Evolutionary conservation across 2,329 filamentous ascomycete species (phyloP), one percentile per base, ranked within the genome.

Genomic region (Plenodomus lindquistii): DNA sequence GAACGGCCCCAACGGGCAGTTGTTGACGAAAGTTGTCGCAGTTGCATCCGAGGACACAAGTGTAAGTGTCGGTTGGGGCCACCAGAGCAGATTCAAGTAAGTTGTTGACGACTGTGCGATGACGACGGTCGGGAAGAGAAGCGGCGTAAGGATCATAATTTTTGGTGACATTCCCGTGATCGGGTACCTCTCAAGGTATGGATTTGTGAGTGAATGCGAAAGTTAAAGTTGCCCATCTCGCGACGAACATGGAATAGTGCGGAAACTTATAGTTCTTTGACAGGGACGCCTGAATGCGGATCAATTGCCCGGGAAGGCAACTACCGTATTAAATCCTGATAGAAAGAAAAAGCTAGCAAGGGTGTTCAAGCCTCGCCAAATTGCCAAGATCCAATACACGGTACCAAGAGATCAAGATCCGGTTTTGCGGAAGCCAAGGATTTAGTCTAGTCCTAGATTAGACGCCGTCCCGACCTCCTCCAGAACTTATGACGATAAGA

Each of bases 1-100:
- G n/a, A 22, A 35, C 22, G 10, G 18, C 8, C 10, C 17, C 7
- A 40, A 20, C 7, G 38, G 41, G 20, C 42, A 52, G 3, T 16
- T 19, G n/a, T 43, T 39, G 22, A 40, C 34, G 18, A 49, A 52
- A 2, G 50, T 52, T 6, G 50, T 52, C 20, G 50, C 46, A 21
- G 47, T 46, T 4, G 35, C 42, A 24, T 52, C 43, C 4, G 42
- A 52, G 2, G 34, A 29, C 2, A 44, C 24, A 2, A 42, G 34
- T 2, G 42, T 49, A 7, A 52, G 29, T 5, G 39, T 49, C 5
- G 31, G 37, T 13, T 29, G 37, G 7, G 39, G 17, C 7, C 3
- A 3, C 24, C 40, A 37, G 19, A 52, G 19, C n/a, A 49, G 13
- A 10, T 49, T 24, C 16, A 46, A 11, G 24, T 43, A 49, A 4